Conservation (phyloP, 2,329 filamentous ascomycete genomes). For the Colletotrichum limetticola region DNA sequence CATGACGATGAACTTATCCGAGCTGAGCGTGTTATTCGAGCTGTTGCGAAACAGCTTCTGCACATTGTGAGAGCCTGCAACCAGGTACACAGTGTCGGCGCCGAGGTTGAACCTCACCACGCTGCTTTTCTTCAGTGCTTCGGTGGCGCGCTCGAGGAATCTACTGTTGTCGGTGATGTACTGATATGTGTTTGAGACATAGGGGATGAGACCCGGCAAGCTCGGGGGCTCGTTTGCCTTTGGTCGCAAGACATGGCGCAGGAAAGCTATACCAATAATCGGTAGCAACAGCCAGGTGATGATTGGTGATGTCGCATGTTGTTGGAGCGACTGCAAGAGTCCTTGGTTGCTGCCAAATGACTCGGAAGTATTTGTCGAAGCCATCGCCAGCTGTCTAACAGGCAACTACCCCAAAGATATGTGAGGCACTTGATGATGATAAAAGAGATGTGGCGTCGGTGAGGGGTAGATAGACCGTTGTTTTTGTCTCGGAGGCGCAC, state of each 20-base stretch:
- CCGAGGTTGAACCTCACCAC: conserved; percentile 30
- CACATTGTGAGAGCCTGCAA: conserved; percentile 18
- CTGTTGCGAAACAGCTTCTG: conserved; percentile 32
- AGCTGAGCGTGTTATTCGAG: conserved; percentile 19
- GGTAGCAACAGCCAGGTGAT: background rate
- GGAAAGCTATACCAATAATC: background rate
- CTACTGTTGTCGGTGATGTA: conserved; percentile 32
- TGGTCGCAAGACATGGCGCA: background rate
- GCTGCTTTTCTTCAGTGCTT: background rate
- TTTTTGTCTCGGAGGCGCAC: background rate
- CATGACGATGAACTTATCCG: conserved; percentile 33
- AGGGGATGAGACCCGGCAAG: conserved; percentile 19
- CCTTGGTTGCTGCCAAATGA: background rate
- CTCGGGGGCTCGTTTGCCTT: background rate
- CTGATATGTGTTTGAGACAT: conserved; percentile 33
- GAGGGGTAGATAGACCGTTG: background rate
- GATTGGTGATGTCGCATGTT: background rate
- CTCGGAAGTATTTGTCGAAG: background rate
- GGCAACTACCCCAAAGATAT: background rate
- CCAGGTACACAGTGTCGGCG: conserved; percentile 23
- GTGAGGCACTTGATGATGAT: background rate
- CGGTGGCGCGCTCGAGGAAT: conserved; percentile 28
- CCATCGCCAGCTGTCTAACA: background rate
- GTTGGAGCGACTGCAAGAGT: background rate
- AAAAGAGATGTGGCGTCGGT: background rate